These are phyloP conservation scores for Trichoderma reesei DNA, from an alignment of 495 filamentous ascomycete species.

Conservation along the genomic window DNA sequence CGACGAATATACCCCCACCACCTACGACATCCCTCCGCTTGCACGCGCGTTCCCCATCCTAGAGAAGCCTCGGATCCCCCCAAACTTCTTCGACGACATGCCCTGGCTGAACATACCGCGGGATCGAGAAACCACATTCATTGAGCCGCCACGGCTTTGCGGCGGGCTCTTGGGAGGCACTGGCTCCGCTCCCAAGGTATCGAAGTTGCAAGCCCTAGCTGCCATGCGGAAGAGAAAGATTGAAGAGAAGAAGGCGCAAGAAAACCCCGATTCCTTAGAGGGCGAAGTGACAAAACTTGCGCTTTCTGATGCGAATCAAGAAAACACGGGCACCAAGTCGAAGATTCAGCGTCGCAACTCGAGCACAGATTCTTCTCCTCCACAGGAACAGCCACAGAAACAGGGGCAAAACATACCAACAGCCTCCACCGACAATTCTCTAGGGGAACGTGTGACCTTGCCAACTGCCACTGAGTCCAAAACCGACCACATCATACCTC, in stretches of 20 bases:
- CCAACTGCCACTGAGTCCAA: neutral
- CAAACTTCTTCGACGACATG: slow-evolving; percentile 63
- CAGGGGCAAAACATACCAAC: neutral
- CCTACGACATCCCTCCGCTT: neutral
- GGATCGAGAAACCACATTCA: slow-evolving; percentile 57
- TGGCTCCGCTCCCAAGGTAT: slow-evolving; percentile 55
- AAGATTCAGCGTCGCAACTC: neutral
- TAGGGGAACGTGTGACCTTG: neutral
- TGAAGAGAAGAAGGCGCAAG: slow-evolving; percentile 46
- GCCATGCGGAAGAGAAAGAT: slow-evolving; percentile 81
- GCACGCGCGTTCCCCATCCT: neutral
- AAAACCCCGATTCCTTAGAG: slow-evolving; percentile 24
- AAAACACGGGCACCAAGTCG: slow-evolving; percentile 12
- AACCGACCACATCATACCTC: no score
- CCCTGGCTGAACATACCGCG: slow-evolving; percentile 76
- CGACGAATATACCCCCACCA: neutral
- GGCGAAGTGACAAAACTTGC: slow-evolving; percentile 21
- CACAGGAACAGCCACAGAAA: no score
- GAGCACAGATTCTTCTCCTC: no score
- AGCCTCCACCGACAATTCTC: neutral
- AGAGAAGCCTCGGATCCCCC: slow-evolving; percentile 1
- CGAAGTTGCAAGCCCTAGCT: slow-evolving; percentile 82
- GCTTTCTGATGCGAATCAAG: slow-evolving; percentile 16
- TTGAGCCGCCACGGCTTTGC: slow-evolving; percentile 50
- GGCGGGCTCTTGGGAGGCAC: slow-evolving; percentile 72